Conservation (phyloP, 2,329 filamentous ascomycete species). For the Phaeophleospora eucalypticola region DNA sequence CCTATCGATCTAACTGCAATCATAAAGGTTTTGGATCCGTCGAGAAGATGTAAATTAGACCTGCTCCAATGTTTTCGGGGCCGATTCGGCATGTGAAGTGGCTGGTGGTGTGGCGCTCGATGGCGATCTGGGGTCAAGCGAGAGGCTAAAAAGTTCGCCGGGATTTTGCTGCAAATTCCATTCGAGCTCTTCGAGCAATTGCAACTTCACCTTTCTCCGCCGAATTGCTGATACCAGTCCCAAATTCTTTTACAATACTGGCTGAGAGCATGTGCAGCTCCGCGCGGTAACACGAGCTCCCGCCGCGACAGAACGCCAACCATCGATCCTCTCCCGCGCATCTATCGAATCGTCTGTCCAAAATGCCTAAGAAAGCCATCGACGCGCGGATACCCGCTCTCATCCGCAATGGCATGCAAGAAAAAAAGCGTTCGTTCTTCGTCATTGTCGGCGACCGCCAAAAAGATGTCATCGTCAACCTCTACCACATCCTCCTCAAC, state of each 20-base stretch:
- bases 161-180: background rate
- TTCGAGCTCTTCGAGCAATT: too few species aligned
- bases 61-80: too few species aligned
- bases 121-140: background rate
- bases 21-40: too few species aligned
- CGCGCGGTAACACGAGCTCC: background rate
- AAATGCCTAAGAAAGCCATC: conserved; percentile 57
- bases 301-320: background rate
- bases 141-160: background rate
- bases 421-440: conserved; percentile 98
- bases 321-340: background rate
- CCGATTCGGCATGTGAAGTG: background rate
- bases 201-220: too few species aligned
- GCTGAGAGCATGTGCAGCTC: background rate
- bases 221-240: too few species aligned
- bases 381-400: conserved; percentile 88
- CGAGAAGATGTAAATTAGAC: too few species aligned
- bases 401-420: conserved; percentile 84
- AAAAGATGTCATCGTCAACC: conserved; percentile 94
- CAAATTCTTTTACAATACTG: background rate
- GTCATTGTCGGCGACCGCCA: conserved; percentile 89
- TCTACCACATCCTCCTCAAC: conserved; percentile 88
- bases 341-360: conserved; percentile 4
- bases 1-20: too few species aligned
- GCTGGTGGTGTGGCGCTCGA: too few species aligned